These are phyloP conservation scores for Peziza echinospora DNA, from an alignment of 495 filamentous ascomycete genomes.

Conservation along the genomic window DNA sequence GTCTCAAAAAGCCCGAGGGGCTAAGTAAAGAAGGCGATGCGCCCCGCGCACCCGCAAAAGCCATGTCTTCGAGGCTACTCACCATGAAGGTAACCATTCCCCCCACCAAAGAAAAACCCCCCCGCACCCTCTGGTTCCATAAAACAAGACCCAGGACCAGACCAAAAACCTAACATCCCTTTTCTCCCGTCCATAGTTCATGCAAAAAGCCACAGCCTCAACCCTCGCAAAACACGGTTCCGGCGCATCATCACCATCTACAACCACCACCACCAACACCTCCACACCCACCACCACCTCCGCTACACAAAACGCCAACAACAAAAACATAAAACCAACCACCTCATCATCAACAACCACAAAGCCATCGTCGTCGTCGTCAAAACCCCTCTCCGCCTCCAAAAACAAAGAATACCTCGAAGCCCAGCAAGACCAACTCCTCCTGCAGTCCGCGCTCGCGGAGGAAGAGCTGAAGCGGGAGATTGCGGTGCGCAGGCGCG, in stretches of 20 bases:
- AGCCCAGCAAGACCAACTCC: constrained; percentile 20
- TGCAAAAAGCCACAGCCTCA: constrained; percentile 69
- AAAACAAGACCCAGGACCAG: no score
- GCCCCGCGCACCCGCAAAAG: constrained; percentile 32
- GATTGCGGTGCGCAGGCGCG: constrained; percentile 45
- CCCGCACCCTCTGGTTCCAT: no score
- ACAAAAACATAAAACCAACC: constrained; percentile 12
- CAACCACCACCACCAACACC: constrained; percentile 22
- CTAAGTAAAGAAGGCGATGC: constrained; percentile 5
- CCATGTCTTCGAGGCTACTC: constrained; percentile 71
- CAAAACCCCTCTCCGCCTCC: not conserved
- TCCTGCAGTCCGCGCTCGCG: constrained; percentile 44
- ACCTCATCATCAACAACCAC: constrained; percentile 9
- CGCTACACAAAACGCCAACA: constrained; percentile 17
- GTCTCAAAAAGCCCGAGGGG: not conserved
- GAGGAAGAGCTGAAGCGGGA: constrained; percentile 54
- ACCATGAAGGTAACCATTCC: constrained; percentile 75
- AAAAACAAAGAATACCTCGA: not conserved
- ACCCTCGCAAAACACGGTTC: constrained; percentile 8
- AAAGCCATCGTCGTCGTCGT: not conserved
- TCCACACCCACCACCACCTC: constrained; percentile 24
- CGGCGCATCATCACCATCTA: not conserved
- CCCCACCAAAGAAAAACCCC: no score
- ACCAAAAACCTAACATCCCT: no score
- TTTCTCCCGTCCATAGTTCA: constrained; percentile 37